These are phyloP conservation scores for Pisolithus thermaeus DNA, from an alignment of 1,284 basidiomycete genomes.

Conservation along the genomic window DNA sequence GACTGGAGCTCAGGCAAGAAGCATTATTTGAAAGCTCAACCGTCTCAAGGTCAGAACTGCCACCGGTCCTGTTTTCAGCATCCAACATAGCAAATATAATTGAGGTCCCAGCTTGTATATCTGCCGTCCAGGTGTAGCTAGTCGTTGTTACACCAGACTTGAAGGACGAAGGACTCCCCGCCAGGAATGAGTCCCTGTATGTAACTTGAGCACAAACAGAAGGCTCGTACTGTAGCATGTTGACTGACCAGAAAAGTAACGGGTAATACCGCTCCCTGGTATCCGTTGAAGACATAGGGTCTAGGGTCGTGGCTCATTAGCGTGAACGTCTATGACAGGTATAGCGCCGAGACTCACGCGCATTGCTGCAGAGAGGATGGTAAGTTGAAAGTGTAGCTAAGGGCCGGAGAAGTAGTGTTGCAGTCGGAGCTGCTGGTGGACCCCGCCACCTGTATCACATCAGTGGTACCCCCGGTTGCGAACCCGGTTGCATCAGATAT, in stretches of 20 bases:
- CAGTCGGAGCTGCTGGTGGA: constrained; percentile 44
- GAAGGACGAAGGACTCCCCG: constrained; percentile 42
- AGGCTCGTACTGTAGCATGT: background rate
- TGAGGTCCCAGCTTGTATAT: constrained; percentile 54
- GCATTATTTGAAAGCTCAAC: constrained; percentile 47
- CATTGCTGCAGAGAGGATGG: constrained; percentile 58
- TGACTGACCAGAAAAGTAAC: constrained; percentile 51
- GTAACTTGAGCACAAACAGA: background rate
- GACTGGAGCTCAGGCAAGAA: constrained; percentile 46
- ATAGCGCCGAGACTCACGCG: constrained; percentile 37
- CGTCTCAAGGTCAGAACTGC: constrained; percentile 44
- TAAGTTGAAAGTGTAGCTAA: constrained; percentile 46
- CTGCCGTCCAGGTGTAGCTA: constrained; percentile 51
- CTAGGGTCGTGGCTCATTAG: constrained; percentile 30
- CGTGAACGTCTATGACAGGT: background rate
- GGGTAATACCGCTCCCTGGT: constrained; percentile 49
- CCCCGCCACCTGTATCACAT: constrained; percentile 44
- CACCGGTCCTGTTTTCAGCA: constrained; percentile 49
- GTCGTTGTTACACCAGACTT: constrained; percentile 38
- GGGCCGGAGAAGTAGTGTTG: constrained; percentile 38
- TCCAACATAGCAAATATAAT: constrained; percentile 62
- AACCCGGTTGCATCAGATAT: constrained; percentile 73
- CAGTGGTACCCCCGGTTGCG: constrained; percentile 55
- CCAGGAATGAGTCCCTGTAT: constrained; percentile 60
- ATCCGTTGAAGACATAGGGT: constrained; percentile 46